Conservation (phyloP, 202 grass and related monocot species). For the Zizania palustris region DNA sequence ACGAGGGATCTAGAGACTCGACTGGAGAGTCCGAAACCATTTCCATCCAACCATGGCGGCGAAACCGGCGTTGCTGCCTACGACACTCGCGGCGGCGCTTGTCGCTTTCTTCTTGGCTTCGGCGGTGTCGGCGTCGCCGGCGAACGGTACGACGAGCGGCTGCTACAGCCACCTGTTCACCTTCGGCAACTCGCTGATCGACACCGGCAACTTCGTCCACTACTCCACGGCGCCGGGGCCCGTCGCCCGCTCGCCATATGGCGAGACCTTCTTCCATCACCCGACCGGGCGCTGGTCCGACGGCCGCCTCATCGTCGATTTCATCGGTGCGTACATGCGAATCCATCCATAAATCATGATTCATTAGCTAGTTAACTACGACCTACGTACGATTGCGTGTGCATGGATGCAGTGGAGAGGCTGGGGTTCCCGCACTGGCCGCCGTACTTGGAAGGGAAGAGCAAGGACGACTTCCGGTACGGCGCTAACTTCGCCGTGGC, state of each 20-base stretch:
- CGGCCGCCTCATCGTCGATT: conserved; percentile 61
- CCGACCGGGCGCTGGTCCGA: conserved; percentile 66
- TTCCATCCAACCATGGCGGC: conserved; percentile 2
- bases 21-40: too few species aligned
- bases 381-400: neutral
- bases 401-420: conserved; percentile 40
- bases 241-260: conserved; percentile 50
- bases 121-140: neutral
- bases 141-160: neutral
- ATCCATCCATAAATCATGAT: neutral
- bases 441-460: conserved; percentile 57
- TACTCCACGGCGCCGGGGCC: conserved; percentile 41
- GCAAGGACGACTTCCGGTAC: conserved; percentile 53
- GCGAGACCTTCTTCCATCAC: conserved; percentile 70
- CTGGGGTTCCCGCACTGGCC: conserved; percentile 54
- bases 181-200: conserved; percentile 69
- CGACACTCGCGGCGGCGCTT: neutral
- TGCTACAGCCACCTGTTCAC: conserved; percentile 53
- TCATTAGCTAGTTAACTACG: neutral
- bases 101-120: neutral
- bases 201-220: conserved; percentile 68
- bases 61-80: neutral
- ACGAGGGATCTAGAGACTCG: too few species aligned
- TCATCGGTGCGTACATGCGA: conserved; percentile 39
- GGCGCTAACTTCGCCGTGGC: conserved; percentile 80